Conservation (phyloP, 768 basidiomycete genomes). For the Galerina marginata region DNA sequence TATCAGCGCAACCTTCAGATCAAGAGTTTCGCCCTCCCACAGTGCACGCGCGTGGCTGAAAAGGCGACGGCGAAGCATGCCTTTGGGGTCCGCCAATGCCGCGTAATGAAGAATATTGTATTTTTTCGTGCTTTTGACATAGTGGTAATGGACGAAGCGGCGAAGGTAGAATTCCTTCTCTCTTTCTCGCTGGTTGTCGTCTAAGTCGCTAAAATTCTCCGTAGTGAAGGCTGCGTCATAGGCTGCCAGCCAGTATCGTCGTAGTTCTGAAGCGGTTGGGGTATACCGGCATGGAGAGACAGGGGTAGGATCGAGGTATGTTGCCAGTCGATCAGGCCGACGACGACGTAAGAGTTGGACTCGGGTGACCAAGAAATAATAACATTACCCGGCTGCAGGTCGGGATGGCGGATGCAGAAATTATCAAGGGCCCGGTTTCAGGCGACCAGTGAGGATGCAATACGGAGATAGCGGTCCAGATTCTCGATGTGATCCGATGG, state of each 20-base stretch:
- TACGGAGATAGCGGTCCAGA: slow-evolving; percentile 50
- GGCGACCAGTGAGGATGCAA: slow-evolving; percentile 50
- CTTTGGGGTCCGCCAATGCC: slow-evolving; percentile 43
- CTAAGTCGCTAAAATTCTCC: slow-evolving; percentile 44
- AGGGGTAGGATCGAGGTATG: slow-evolving; percentile 56
- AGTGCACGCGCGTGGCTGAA: slow-evolving; percentile 47
- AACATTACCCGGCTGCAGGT: slow-evolving; percentile 56
- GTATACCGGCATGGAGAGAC: slow-evolving; percentile 55
- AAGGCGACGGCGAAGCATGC: slow-evolving; percentile 43
- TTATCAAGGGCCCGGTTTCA: slow-evolving; percentile 39
- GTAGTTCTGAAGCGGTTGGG: slow-evolving; percentile 51
- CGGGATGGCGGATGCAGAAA: slow-evolving; percentile 59
- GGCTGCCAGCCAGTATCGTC: slow-evolving; percentile 44
- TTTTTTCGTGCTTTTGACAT: slow-evolving; percentile 48
- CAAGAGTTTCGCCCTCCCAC: slow-evolving; percentile 58
- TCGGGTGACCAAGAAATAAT: slow-evolving; percentile 51
- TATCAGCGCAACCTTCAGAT: slow-evolving; percentile 52
- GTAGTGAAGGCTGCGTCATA: slow-evolving; percentile 48
- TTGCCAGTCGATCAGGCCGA: slow-evolving; percentile 49
- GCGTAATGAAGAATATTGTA: slow-evolving; percentile 49
- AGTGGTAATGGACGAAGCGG: slow-evolving; percentile 57
- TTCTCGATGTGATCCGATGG: slow-evolving; percentile 53
- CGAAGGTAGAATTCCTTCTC: slow-evolving; percentile 42
- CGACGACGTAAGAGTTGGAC: slow-evolving; percentile 32
- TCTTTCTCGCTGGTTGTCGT: slow-evolving; percentile 36